Evolutionary conservation across 23 red algal species (phyloP), one percentile per base, ranked within the genome.

Genomic region (Gracilaria vermiculophylla): DNA sequence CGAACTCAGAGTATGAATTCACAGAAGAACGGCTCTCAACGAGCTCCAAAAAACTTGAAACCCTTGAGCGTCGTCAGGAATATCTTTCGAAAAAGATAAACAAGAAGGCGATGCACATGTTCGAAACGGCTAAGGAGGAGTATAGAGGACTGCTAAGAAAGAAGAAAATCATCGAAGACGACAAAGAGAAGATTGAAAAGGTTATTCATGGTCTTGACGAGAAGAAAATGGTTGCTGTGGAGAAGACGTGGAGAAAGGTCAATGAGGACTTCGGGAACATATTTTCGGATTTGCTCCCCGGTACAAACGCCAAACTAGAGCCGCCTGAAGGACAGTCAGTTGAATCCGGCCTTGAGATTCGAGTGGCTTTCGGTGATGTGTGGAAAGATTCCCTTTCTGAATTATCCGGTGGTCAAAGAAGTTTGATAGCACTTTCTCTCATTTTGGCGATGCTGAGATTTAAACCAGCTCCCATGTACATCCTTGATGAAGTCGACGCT

Each of bases 381-480:
- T 99, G 97, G 97, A 99, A 99, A 69, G 91, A 91, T 44, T 94
- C 90, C 53, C 69, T 99, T 16, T 91, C 92, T 4, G 97, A 99
- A 86, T 65, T 99, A 16, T 95, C 92, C 27, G 97, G 97, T 39
- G 97, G 97, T 43, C 97, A 99, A 72, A 77, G 97, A 4, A 94
- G 89, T 37, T 58, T 99, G 11, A 94, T 99, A 54, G 97, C 97
- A 48, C 84, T 99, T 45, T 95, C 92, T 28, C 91, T 99, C 12
- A 90, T 99, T 34, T 42, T 99, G 43, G 97, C 97, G 24, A 85
- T 99, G 82, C 91, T 99, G 19, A 81, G 90, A n/a, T 99, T 96
- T 66, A 99, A 99, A 70, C 93, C 97, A 60, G 97, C 97, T 21
- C 97, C 97, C 0, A 91, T 99, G 81, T 99, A 99, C 72, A 95